Evolutionary conservation across 1,139 yeast species (phyloP).

Genomic region (Taphrina populina): DNA sequence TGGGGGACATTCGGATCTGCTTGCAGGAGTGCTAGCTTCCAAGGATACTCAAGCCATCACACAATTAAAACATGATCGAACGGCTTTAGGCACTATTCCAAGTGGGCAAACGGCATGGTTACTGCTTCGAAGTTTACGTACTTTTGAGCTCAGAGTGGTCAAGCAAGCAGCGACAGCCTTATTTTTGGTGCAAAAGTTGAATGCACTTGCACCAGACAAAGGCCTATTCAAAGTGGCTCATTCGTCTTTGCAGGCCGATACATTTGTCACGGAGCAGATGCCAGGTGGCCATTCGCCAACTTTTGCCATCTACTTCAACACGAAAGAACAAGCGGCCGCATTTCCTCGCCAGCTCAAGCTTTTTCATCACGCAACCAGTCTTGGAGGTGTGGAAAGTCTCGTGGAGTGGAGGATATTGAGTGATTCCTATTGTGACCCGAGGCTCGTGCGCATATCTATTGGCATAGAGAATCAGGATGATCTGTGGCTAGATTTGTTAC

Average conservation of each 20-base stretch:
- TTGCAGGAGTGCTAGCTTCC: constrained; percentile 78
- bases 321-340: constrained; percentile 57
- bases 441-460: constrained; percentile 76
- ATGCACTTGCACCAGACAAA: constrained; percentile 47
- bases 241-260: constrained; percentile 43
- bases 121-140: constrained; percentile 72
- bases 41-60: constrained; percentile 53
- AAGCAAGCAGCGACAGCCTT: constrained; percentile 66
- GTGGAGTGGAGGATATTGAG: constrained; percentile 80
- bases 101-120: constrained; percentile 75
- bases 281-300: constrained; percentile 68
- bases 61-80: constrained; percentile 59
- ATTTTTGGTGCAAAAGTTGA: constrained; percentile 49
- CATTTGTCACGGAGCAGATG: constrained; percentile 65
- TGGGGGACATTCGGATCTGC: constrained; percentile 90
- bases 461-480: constrained; percentile 86
- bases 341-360: constrained; percentile 68
- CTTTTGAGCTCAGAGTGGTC: constrained; percentile 66
- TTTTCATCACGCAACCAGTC: constrained; percentile 83
- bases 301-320: constrained; percentile 60
- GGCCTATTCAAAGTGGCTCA: constrained; percentile 3
- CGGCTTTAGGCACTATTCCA: constrained; percentile 70
- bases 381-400: constrained; percentile 86
- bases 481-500: constrained; percentile 72
- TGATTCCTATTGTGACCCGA: constrained; percentile 90